Conservation (phyloP, 306 rosid species). For the Inga oerstediana region DNA sequence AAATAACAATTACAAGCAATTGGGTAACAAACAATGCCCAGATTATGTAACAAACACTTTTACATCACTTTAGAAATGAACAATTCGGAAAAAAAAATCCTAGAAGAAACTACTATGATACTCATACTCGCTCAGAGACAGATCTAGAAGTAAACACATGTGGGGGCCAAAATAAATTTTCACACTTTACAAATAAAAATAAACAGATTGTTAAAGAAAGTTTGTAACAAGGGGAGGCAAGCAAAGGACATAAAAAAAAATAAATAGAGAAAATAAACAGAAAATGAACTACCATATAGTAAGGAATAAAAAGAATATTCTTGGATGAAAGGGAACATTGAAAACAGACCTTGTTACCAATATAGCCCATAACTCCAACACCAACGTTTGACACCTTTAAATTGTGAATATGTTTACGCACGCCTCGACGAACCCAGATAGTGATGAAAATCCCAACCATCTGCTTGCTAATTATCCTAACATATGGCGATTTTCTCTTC, state of each 20-base stretch:
- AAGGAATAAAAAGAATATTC: neutral
- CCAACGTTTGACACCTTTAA: constrained; percentile 95
- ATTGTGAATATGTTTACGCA: constrained; percentile 91
- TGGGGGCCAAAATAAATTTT: no score
- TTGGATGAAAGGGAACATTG: constrained; percentile 30
- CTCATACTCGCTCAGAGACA: neutral
- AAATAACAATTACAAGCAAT: neutral
- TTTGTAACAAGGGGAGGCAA: neutral
- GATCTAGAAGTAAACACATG: no score
- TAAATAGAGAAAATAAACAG: constrained; percentile 8
- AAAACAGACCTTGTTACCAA: constrained; percentile 94
- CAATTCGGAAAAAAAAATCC: neutral
- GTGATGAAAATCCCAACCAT: constrained; percentile 97
- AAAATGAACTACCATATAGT: neutral
- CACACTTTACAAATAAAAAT: neutral
- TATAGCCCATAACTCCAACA: constrained; percentile 97
- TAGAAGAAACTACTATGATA: constrained; percentile 1
- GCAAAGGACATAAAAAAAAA: neutral
- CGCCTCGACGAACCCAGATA: constrained; percentile 89
- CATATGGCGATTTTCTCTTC: constrained; percentile 78
- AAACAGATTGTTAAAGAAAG: neutral
- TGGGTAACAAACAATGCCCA: neutral
- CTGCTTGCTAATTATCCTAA: constrained; percentile 97
- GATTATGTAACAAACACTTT: neutral
- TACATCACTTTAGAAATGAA: neutral